phyloP scores from a whole-genome alignment of 345 rosid species.

The Bruguiera sexangula region DNA sequence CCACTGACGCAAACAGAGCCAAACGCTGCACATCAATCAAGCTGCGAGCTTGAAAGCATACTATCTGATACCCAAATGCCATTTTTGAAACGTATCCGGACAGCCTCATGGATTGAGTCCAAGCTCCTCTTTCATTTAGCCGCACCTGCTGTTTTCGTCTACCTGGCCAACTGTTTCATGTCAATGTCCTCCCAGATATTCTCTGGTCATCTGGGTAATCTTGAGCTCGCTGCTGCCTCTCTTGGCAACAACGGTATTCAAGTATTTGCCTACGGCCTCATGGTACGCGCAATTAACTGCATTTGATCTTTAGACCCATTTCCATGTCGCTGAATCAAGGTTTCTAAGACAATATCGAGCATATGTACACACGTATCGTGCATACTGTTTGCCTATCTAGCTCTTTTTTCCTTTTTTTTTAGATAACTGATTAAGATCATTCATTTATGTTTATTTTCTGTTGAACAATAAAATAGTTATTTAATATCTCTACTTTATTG shows the following conservation, averaged over 20 bases:
- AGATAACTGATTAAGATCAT: too few relatives aligned
- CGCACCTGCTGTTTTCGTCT: constrained; percentile 17
- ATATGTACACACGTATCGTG: too few relatives aligned
- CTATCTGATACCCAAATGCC: constrained; percentile 35
- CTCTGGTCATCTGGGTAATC: constrained; percentile 15
- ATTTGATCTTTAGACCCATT: too few relatives aligned
- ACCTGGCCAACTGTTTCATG: constrained; percentile 5
- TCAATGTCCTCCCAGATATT: constrained; percentile 18
- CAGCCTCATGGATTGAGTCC: constrained; percentile 51
- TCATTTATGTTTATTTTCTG: too few relatives aligned
- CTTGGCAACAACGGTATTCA: not conserved
- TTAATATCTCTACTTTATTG: not conserved
- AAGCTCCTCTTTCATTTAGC: constrained; percentile 15
- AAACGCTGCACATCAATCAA: too few relatives aligned
- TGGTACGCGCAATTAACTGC: not conserved
- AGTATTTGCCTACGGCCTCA: not conserved
- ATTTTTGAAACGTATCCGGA: constrained; percentile 25
- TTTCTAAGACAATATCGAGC: too few relatives aligned
- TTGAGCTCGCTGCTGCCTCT: not conserved
- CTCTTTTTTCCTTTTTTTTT: too few relatives aligned
- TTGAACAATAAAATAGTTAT: not conserved
- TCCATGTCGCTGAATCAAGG: too few relatives aligned
- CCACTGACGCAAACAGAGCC: too few relatives aligned
- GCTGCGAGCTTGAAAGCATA: constrained; percentile 40
- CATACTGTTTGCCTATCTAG: too few relatives aligned